Base-by-base conservation (phyloP, 202 grass and related monocot genomes). In the Miscanthus sacchariflorus region DNA sequence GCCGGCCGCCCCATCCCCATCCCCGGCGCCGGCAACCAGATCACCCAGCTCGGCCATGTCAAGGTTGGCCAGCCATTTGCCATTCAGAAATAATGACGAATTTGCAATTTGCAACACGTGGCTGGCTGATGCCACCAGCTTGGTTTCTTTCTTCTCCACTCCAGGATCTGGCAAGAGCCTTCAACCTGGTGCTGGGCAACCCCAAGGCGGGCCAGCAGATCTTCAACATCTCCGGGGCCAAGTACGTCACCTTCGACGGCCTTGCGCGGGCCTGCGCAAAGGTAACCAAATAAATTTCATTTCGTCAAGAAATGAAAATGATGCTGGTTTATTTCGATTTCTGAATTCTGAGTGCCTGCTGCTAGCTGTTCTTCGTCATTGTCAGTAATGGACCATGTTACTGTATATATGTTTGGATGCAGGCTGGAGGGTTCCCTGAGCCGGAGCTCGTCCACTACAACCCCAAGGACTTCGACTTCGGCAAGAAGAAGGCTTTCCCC, bases 11-110 rank as follows among this genome's bases (percentile, higher is more conserved):
- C 96, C 9, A 95, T 99, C 87, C 96, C 94, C 11, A 84, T 99
- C 77, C 96, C 96, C 7, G 76, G 82, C 12, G 89, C 91, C 14
- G 93, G 97, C 28, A 91, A 93, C 92, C 97, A 99, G 82, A 93
- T 95, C 82, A 99, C 97, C 86, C 97, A 99, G 46, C 97, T 99
- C 68, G 97, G 97, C 67, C 97, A 99, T 12, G 97, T 99, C 86
- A 99, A 99, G 90, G 96, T 93, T 66, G 2, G 3, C 3, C 68
- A 71, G 68, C 6, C 7, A 11, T n/a, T n/a, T n/a, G 74, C 69
- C 19, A 49, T 14, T 3, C n/a, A 24, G 25, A 72, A 70, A 76
- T 36, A 36, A 36, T 36, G 35, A 36, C 35, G 35, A 36, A 4
- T 36, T 36, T 36, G 35, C 35, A 36, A 36, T 36, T 36, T 36